phyloP scores from a whole-genome alignment of 2,329 filamentous ascomycete species.

The Colletotrichum sp. region DNA sequence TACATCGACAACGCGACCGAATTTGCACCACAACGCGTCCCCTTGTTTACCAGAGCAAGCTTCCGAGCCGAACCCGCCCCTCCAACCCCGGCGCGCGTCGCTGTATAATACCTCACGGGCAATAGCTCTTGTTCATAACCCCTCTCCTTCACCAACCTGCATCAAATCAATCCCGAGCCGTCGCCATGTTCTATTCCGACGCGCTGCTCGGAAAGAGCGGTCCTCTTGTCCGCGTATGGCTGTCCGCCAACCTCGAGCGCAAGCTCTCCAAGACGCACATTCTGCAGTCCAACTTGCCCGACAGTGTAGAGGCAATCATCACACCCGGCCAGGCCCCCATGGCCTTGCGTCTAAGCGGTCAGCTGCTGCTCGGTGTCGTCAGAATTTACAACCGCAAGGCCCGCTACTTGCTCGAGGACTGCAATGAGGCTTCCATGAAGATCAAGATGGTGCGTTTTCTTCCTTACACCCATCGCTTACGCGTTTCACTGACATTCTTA shows the following conservation, averaged over 20 bases:
- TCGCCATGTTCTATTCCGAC: conserved; percentile 95
- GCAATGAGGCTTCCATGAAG: conserved; percentile 95
- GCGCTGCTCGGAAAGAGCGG: conserved; percentile 95
- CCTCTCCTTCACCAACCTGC: not conserved
- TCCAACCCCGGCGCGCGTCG: conserved; percentile 19
- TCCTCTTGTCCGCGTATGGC: conserved; percentile 96
- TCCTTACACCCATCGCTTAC: not conserved
- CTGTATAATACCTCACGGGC: conserved; percentile 7
- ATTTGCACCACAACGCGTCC: conserved; percentile 25
- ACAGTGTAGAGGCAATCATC: conserved; percentile 95
- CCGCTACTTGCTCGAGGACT: conserved; percentile 94
- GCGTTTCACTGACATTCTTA: conserved; percentile 46
- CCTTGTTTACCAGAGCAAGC: conserved; percentile 26
- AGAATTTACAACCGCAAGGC: conserved; percentile 98
- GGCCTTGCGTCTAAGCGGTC: conserved; percentile 90
- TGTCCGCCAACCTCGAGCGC: conserved; percentile 96
- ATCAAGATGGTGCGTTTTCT: conserved; percentile 85
- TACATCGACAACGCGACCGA: conserved; percentile 19
- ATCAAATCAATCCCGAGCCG: conserved; percentile 8
- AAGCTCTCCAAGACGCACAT: conserved; percentile 98
- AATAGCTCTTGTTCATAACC: conserved; percentile 5
- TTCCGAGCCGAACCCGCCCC: conserved; percentile 1
- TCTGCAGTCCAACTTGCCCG: conserved; percentile 90
- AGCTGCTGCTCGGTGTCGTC: conserved; percentile 93
- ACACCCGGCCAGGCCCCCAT: conserved; percentile 92